Conservation (phyloP, 2,329 filamentous ascomycete species). For the Hymenoscyphus linearis region DNA sequence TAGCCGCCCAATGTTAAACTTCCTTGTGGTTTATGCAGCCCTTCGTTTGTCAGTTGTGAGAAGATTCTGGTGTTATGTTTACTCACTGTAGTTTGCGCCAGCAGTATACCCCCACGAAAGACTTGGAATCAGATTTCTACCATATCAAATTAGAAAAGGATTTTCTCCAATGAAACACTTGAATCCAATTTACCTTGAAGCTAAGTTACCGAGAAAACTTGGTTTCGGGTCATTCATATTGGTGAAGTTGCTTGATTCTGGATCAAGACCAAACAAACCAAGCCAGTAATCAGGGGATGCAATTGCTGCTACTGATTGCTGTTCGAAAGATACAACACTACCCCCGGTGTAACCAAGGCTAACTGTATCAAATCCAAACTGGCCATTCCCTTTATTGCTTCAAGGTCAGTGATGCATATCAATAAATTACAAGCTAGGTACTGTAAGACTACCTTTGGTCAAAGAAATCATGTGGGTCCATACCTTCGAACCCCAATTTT, state of each 20-base stretch:
- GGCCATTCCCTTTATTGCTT: not conserved
- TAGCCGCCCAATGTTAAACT: constrained; percentile 38
- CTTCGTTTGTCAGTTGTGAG: constrained; percentile 13
- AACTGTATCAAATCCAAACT: constrained; percentile 2
- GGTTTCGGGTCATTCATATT: constrained; percentile 32
- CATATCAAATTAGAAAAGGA: not conserved
- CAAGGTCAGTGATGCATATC: not conserved
- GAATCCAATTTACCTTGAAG: constrained; percentile 22
- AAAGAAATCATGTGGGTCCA: not conserved
- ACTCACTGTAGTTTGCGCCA: constrained; percentile 35
- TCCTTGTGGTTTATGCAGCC: constrained; percentile 29
- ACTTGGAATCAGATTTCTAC: constrained; percentile 31
- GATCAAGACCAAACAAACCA: constrained; percentile 35
- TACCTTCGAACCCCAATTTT: not conserved
- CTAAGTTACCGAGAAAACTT: constrained; percentile 33
- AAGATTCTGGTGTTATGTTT: not conserved
- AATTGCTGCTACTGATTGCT: constrained; percentile 4
- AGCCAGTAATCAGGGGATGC: constrained; percentile 19
- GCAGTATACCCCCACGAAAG: constrained; percentile 39
- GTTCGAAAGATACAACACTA: constrained; percentile 19
- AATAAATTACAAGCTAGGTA: not conserved
- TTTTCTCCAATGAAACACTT: too few species aligned
- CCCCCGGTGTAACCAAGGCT: constrained; percentile 4
- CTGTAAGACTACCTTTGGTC: not conserved
- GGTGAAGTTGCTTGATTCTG: constrained; percentile 34